Evolutionary conservation across 257 asterid species (phyloP).

Genomic region (Orobanche coerulescens): DNA sequence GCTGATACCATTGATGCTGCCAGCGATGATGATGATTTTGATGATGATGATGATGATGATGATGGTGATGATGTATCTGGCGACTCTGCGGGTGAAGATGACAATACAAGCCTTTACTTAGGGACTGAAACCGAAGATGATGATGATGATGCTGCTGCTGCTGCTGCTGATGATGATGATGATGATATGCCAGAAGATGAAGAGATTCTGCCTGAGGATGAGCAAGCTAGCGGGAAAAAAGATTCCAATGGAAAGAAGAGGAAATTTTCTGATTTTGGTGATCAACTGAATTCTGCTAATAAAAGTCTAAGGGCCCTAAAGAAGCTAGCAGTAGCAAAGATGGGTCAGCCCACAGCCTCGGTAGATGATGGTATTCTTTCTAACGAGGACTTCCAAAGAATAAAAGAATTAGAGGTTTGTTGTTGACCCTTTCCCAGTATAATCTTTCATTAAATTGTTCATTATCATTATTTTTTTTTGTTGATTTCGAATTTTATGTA

Average conservation of each 20-base stretch:
- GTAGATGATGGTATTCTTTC: constrained; percentile 81
- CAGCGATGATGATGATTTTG: too few relatives aligned
- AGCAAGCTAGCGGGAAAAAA: too few relatives aligned
- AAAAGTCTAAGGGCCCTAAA: constrained; percentile 76
- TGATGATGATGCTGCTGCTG: too few relatives aligned
- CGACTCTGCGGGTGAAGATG: constrained; percentile 32
- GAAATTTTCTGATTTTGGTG: constrained; percentile 64
- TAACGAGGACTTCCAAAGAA: constrained; percentile 84
- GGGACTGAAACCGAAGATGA: too few relatives aligned
- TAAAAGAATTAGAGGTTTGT: constrained; percentile 76
- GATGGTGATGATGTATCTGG: constrained; percentile 27
- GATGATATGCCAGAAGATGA: too few relatives aligned
- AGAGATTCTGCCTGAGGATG: too few relatives aligned
- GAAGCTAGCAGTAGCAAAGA: constrained; percentile 60
- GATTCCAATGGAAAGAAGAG: constrained; percentile 44
- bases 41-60: constrained; percentile 27
- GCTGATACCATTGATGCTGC: too few relatives aligned
- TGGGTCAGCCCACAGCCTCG: too few relatives aligned
- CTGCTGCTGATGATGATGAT: too few relatives aligned
- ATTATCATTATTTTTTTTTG: background rate
- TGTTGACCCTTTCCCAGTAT: constrained; percentile 2
- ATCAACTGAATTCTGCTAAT: constrained; percentile 47
- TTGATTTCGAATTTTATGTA: background rate
- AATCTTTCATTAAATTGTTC: constrained; percentile 14
- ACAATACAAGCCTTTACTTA: too few relatives aligned